Evolutionary conservation across 2,329 filamentous ascomycete species (phyloP), one percentile per base, ranked within the genome.

Genomic region (Pseudocercospora crystallina): DNA sequence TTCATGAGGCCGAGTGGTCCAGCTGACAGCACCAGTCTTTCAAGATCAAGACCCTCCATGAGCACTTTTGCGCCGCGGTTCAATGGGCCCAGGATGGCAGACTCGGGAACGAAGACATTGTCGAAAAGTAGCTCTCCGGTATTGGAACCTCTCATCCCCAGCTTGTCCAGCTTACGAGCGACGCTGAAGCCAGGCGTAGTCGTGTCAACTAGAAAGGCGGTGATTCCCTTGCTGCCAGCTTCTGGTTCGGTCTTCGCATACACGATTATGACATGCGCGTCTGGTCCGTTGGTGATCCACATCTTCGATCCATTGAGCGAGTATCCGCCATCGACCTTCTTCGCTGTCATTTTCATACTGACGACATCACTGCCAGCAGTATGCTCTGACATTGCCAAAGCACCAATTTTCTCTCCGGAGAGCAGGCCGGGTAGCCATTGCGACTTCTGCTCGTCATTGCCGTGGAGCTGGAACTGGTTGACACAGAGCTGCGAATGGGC

Each of bases 231-330:
- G 58, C 86, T 89, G 1, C 77, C 90, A 54, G 82, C 84, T 10
- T 85, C 80, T 1, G 91, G 91, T 51, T 85, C 80, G 1, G 92
- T 96, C 78, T 97, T 97, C 47, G 92, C 92, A 70, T 99, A 99
- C n/a, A 99, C 90, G 47, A 99, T 84, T 48, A 97, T 85, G 36
- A 87, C 79, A 70, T 96, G 82, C n/a, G 94, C 94, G 68, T 97
- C 91, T 0, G 92, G 92, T 4, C 92, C 83, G 72, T 99, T 99
- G 56, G 92, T 99, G 69, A 99, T 99, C 92, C 92, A 99, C 92
- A 97, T 96, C 79, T 99, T 96, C 54, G 86, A 89, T 30, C 91
- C 92, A 65, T 91, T 90, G 48, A 99, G 76, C 14, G 91, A 56
- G 70, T 87, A 96, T 26, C 92, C 92, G 32, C 90, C 91, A 63